Conservation (phyloP, 805 yeast species). For the Jamesozyma jinghongensis region DNA sequence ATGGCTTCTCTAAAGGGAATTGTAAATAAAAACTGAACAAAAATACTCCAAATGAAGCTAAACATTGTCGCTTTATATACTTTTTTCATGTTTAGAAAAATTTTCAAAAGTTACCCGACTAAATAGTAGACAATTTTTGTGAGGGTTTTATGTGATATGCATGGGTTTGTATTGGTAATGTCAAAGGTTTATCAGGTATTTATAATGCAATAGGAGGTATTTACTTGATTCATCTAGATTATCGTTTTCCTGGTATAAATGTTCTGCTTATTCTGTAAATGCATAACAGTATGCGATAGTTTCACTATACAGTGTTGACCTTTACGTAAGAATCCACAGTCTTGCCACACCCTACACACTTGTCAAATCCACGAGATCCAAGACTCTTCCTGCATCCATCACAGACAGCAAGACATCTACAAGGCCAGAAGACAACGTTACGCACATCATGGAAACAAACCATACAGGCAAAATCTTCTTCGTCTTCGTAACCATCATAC, state of each 20-base stretch:
- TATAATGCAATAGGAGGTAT: too few relatives aligned
- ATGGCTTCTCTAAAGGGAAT: conserved; percentile 11
- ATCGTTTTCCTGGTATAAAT: too few relatives aligned
- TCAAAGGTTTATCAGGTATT: too few relatives aligned
- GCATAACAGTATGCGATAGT: too few relatives aligned
- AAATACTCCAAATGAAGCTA: not conserved
- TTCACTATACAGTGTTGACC: conserved; percentile 23
- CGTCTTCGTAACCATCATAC: conserved; percentile 13
- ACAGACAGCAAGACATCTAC: conserved; percentile 81
- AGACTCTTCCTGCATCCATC: conserved; percentile 71
- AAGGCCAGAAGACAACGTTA: conserved; percentile 85
- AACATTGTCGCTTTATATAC: conserved; percentile 4
- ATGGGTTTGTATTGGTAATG: too few relatives aligned
- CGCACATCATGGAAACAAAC: conserved; percentile 71
- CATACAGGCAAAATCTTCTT: conserved; percentile 49
- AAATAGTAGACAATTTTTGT: too few relatives aligned
- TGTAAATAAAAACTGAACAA: not conserved
- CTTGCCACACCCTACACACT: conserved; percentile 79
- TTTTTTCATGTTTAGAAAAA: not conserved
- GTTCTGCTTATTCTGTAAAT: too few relatives aligned
- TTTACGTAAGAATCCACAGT: conserved; percentile 51
- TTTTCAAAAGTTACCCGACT: too few relatives aligned
- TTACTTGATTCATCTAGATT: too few relatives aligned
- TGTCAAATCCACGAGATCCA: conserved; percentile 60
- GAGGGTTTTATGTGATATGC: too few relatives aligned